Base-by-base conservation (phyloP, 345 rosid genomes). In the Nasturtium officinale region DNA sequence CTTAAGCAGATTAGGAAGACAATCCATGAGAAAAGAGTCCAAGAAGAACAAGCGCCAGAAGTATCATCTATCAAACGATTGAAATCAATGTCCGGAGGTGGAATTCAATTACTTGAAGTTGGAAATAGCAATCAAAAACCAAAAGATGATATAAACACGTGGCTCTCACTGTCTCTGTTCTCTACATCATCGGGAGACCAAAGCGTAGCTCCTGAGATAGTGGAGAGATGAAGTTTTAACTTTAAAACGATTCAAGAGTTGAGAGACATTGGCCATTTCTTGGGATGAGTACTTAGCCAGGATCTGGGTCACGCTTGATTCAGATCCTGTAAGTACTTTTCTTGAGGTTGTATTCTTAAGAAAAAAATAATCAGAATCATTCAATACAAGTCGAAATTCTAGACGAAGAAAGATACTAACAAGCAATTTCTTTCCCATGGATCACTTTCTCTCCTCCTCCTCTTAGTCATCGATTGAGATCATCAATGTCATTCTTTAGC, bases 281-380 rank as follows among this genome's bases (percentile, higher is more conserved):
- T 58, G 68, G 43, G 73, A 71, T 48, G 63, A 77, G 77, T 77
- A 77, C 80, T 77, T 77, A 71, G 77, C 46, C 64, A 65, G 80
- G 80, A 77, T 77, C 80, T 71, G 68, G 28, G 1, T 40, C 61
- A 48, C 3, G 32, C 23, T 50, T 43, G 57, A 51, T 65, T 71
- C 64, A 71, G 77, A 77, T 77, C 80, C 69, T 71, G 77, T 51
- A 71, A 65, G 80, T 77, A 77, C 80, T 77, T 71, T 25, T 51
- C 67, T 55, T 23, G 42, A 52, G 67, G 29, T 60, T 75, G 48
- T 75, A 65, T 53, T 76, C 58, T 69, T 69, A 54, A 33, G 26
- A 2, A 17, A 32, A 32, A 3, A n/a, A 33, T 6, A 18, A 64
- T 40, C 62, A 67, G 55, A 67, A 40, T 30, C 33, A 61, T 28